Evolutionary conservation across 73 alveolate species (phyloP).

Genomic region (Paramecium pentaurelia): DNA sequence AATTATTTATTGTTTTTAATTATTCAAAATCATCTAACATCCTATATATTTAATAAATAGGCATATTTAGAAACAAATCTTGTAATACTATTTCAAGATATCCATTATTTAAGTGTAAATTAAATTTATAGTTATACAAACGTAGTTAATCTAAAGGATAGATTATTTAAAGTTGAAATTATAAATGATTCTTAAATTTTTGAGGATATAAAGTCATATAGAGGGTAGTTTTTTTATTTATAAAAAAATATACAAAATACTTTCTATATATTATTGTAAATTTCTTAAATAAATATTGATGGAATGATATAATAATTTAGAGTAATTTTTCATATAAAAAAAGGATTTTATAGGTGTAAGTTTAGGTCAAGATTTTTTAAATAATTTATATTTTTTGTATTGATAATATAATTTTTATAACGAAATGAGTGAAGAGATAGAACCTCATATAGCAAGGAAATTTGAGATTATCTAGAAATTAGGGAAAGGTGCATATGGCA

Average conservation of each 20-base stretch:
- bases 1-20: not conserved
- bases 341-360: not conserved
- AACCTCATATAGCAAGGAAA: slow-evolving; percentile 80
- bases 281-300: not conserved
- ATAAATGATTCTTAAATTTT: too few relatives aligned
- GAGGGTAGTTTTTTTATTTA: not conserved
- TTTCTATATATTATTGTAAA: not conserved
- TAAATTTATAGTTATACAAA: too few relatives aligned
- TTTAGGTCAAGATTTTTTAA: not conserved
- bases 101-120: too few relatives aligned
- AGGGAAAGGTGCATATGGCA: slow-evolving; percentile 96
- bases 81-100: too few relatives aligned
- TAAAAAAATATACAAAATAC: not conserved
- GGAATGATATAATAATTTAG: not conserved
- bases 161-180: too few relatives aligned
- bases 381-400: not conserved
- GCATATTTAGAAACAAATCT: not conserved
- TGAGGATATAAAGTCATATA: not conserved
- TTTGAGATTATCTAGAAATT: slow-evolving; percentile 80
- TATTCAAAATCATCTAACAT: not conserved
- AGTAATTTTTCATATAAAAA: not conserved
- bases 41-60: not conserved
- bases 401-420: not conserved
- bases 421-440: slow-evolving; percentile 89
- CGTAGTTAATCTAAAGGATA: too few relatives aligned